Conservation (phyloP, 1,139 yeast genomes). For the Saccharomyces pastorianus region DNA sequence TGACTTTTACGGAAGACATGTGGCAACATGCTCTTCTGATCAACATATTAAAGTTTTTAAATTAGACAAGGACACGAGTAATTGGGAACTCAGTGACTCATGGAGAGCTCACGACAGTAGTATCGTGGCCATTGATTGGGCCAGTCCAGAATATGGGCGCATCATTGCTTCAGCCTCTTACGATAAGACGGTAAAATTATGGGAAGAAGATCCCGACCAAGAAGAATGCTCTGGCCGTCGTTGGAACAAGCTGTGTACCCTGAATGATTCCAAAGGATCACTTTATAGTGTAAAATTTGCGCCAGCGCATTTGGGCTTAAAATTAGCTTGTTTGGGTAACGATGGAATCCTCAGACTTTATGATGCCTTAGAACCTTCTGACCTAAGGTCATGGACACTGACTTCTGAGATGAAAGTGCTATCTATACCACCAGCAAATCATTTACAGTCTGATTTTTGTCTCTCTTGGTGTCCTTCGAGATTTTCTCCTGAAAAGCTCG, state of each 20-base stretch:
- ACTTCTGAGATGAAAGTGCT: conserved; percentile 67
- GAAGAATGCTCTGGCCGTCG: conserved; percentile 67
- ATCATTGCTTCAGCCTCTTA: conserved; percentile 81
- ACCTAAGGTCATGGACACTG: conserved; percentile 72
- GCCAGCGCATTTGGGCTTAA: conserved; percentile 75
- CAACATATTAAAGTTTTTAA: conserved; percentile 86
- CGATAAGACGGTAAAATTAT: conserved; percentile 79
- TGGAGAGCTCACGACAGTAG: conserved; percentile 96
- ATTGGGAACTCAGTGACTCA: conserved; percentile 76
- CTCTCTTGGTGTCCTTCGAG: conserved; percentile 92
- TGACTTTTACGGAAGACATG: conserved; percentile 80
- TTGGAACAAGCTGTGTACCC: conserved; percentile 67
- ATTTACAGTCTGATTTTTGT: conserved; percentile 78
- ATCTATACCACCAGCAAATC: conserved; percentile 64
- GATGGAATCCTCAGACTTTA: conserved; percentile 84
- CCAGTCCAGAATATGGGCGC: conserved; percentile 88
- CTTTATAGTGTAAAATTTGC: conserved; percentile 85
- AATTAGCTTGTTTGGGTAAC: conserved; percentile 80
- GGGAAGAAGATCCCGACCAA: conserved; percentile 87
- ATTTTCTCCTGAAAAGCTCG: conserved; percentile 71
- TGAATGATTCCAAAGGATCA: conserved; percentile 84
- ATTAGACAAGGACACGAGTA: conserved; percentile 44
- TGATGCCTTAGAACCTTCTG: conserved; percentile 84
- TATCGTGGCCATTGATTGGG: conserved; percentile 79
- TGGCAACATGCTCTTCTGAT: conserved; percentile 90